Evolutionary conservation across 805 yeast species (phyloP).

Genomic region (Ogataea philodendri): DNA sequence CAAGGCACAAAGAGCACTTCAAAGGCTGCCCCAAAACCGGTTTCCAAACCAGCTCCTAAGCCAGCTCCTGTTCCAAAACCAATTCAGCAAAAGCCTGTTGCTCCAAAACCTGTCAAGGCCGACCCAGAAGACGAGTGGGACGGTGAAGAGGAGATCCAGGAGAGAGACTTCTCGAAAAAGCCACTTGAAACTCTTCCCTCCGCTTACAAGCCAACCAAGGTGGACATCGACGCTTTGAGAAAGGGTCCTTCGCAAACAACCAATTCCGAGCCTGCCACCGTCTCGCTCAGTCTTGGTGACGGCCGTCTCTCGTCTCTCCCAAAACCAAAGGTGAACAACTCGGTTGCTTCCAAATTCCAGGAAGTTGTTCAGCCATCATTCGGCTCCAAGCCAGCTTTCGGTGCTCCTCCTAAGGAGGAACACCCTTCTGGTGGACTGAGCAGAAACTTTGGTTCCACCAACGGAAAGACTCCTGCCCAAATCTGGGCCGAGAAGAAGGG

Average conservation of each 20-base stretch:
- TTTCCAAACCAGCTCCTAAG: conserved; percentile 5
- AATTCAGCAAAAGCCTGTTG: conserved; percentile 3
- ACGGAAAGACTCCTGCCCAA: conserved; percentile 92
- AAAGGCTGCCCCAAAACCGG: conserved; percentile 10
- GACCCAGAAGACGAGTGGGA: conserved; percentile 61
- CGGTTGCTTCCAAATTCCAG: conserved; percentile 49
- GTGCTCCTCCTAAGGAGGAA: conserved; percentile 32
- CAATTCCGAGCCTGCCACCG: conserved; percentile 36
- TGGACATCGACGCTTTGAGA: conserved; percentile 54
- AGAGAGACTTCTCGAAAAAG: conserved; percentile 48
- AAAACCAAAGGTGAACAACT: conserved; percentile 52
- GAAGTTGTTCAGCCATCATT: conserved; percentile 37
- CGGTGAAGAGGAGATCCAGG: conserved; percentile 57
- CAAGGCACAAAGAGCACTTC: conserved; percentile 16
- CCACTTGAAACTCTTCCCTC: conserved; percentile 56
- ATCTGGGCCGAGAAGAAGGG: conserved; percentile 92
- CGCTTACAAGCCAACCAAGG: conserved; percentile 66
- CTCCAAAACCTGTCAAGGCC: conserved; percentile 16
- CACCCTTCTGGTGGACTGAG: conserved; percentile 58
- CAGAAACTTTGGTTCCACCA: conserved; percentile 59
- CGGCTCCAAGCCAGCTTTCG: conserved; percentile 34
- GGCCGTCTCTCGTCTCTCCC: conserved; percentile 62
- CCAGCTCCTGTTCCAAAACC: conserved; percentile 10
- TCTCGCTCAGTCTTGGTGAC: conserved; percentile 31
- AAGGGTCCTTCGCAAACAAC: conserved; percentile 45